Percentiles rank a stretch among this genome's conserved stretches.
Conservation (phyloP, 768 basidiomycete species). For the Lyophyllum semitale region DNA sequence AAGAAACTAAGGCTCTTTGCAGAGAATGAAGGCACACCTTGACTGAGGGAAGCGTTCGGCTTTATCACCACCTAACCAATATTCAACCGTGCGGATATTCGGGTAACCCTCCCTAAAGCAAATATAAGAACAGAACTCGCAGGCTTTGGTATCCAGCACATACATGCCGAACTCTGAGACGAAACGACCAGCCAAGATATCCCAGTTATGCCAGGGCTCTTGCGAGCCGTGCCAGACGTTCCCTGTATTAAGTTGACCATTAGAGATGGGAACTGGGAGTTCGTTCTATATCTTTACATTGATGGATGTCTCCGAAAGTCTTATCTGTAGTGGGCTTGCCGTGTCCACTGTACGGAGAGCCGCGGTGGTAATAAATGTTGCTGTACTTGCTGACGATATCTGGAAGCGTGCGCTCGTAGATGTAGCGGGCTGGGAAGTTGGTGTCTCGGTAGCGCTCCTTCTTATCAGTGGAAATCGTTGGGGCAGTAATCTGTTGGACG, state of each 20-base stretch:
- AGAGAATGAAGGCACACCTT: constrained; percentile 41
- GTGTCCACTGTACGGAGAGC: constrained; percentile 84
- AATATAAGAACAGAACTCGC: neutral
- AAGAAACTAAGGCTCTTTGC: neutral
- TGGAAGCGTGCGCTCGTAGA: constrained; percentile 88
- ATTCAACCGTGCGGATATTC: constrained; percentile 83
- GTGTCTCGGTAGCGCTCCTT: constrained; percentile 65
- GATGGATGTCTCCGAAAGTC: constrained; percentile 87
- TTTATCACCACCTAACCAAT: constrained; percentile 80
- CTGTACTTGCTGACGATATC: constrained; percentile 64
- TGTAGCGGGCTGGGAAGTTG: constrained; percentile 84
- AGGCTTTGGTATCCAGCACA: constrained; percentile 18
- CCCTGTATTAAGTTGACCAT: constrained; percentile 42
- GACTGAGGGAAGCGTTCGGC: constrained; percentile 88
- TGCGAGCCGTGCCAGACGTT: constrained; percentile 96
- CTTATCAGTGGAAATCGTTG: no score
- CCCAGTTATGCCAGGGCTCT: constrained; percentile 95
- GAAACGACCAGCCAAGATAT: constrained; percentile 85
- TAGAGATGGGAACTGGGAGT: constrained; percentile 1
- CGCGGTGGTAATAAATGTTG: constrained; percentile 79
- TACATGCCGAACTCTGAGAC: constrained; percentile 95
- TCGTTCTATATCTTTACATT: constrained; percentile 53
- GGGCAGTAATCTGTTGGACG: no score
- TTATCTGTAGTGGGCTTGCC: constrained; percentile 73
- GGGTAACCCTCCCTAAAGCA: constrained; percentile 80